A percentile compares a stretch with the other conserved stretches of the same genome.
Conservation (phyloP, 2,329 filamentous ascomycete species). For the Zopfia rhizophila region DNA sequence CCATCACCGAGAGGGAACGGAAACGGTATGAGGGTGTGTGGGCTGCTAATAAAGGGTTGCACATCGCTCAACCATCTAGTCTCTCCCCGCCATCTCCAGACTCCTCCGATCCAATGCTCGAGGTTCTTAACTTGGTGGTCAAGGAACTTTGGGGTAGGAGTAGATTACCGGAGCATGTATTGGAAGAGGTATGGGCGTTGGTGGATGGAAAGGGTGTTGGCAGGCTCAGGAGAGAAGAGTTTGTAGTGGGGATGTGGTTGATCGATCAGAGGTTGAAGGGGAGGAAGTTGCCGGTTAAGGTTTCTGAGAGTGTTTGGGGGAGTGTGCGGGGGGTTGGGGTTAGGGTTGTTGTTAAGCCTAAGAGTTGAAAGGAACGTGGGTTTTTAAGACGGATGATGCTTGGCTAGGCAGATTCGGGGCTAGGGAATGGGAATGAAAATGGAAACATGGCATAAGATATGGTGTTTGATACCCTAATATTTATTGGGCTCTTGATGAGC, state of each 20-base stretch:
- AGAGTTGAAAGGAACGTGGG: too few species aligned
- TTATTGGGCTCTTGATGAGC: too few species aligned
- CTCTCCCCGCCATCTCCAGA: conserved; percentile 11
- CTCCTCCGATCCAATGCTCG: conserved; percentile 52
- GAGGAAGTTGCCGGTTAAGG: conserved; percentile 76
- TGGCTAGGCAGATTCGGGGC: too few species aligned
- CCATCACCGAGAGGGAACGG: conserved; percentile 76
- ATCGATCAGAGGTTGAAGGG: conserved; percentile 84
- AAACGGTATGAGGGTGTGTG: conserved; percentile 86
- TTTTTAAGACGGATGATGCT: too few species aligned
- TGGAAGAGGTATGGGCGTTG: conserved; percentile 81
- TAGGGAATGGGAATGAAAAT: too few species aligned
- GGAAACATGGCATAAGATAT: too few species aligned
- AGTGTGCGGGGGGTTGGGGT: conserved; percentile 66
- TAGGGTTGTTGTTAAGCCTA: conserved; percentile 42
- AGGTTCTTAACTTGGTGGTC: conserved; percentile 74
- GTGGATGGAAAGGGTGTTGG: conserved; percentile 70
- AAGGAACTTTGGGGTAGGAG: conserved; percentile 80
- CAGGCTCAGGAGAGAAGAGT: conserved; percentile 73
- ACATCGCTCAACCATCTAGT: conserved; percentile 33
- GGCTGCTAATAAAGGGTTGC: conserved; percentile 79
- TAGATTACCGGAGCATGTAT: conserved; percentile 72
- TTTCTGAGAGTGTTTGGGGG: conserved; percentile 79
- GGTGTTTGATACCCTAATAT: too few species aligned
- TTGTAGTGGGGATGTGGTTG: conserved; percentile 85